Percentiles rank a stretch among this genome's conserved stretches.
phyloP scores from a whole-genome alignment of 2,329 filamentous ascomycete genomes.

The Orbilia javanica region DNA sequence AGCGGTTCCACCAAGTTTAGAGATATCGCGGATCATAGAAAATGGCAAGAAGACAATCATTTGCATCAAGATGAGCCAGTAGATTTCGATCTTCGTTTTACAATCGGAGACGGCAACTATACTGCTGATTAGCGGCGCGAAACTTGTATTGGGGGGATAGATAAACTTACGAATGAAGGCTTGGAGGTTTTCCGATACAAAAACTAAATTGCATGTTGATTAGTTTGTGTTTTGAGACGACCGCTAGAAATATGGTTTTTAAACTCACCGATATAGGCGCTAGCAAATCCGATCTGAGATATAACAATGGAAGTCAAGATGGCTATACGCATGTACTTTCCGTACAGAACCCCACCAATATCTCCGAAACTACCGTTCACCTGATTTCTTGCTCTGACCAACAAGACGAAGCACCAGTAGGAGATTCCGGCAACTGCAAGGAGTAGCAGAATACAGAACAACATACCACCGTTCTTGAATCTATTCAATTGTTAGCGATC shows the following conservation, averaged over 20 bases:
- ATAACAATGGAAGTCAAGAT: slow-evolving; percentile 94
- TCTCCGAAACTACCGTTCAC: slow-evolving; percentile 95
- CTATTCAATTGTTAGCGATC: slow-evolving; percentile 16
- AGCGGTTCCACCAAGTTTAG: slow-evolving; percentile 95
- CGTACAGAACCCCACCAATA: slow-evolving; percentile 91
- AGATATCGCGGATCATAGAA: slow-evolving; percentile 93
- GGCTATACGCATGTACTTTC: slow-evolving; percentile 85
- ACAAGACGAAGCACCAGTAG: slow-evolving; percentile 96
- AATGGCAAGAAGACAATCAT: slow-evolving; percentile 95
- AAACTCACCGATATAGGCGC: slow-evolving; percentile 61
- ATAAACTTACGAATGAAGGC: slow-evolving; percentile 77
- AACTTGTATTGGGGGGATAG: neutral
- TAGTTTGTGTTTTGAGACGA: slow-evolving; percentile 76
- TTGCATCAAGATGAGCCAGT: slow-evolving; percentile 91
- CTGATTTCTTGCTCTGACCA: slow-evolving; percentile 86
- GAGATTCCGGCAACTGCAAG: slow-evolving; percentile 85
- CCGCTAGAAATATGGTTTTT: neutral
- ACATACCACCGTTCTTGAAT: slow-evolving; percentile 78
- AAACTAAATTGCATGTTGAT: slow-evolving; percentile 70
- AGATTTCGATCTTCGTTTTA: slow-evolving; percentile 84
- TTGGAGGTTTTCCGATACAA: slow-evolving; percentile 94
- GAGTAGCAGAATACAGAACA: slow-evolving; percentile 94
- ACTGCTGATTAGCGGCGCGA: slow-evolving; percentile 13
- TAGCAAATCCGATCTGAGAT: slow-evolving; percentile 73
- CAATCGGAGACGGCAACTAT: slow-evolving; percentile 85